These are phyloP conservation scores for Capillidium rhysosporum DNA, from an alignment of 371 early-diverging fungal genomes.

Conservation along the genomic window DNA sequence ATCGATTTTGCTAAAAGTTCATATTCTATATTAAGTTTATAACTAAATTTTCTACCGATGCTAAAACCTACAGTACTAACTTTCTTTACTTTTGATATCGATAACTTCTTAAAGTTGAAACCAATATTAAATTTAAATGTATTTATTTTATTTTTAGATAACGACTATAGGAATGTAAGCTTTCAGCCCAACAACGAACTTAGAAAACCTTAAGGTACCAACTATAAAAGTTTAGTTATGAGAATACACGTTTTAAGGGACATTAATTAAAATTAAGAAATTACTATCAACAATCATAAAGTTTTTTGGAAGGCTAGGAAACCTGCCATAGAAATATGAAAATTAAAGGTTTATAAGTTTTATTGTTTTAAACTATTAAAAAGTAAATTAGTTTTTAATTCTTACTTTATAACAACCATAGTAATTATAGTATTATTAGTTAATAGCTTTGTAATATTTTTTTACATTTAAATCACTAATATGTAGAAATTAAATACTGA, in stretches of 20 bases:
- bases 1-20: background rate
- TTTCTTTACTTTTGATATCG: no score
- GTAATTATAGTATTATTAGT: no score
- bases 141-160: conserved; percentile 9
- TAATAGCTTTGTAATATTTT: no score
- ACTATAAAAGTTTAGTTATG: conserved; percentile 6
- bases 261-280: conserved; percentile 9
- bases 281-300: conserved; percentile 10
- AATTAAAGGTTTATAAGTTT: conserved; percentile 9
- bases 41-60: background rate
- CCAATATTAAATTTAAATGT: background rate
- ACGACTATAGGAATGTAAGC: conserved; percentile 9
- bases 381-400: no score
- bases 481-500: no score
- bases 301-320: conserved; percentile 10
- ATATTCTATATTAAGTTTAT: conserved; percentile 1
- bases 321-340: no score
- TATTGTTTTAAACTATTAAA: no score
- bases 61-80: background rate
- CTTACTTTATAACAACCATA: no score
- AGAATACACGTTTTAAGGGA: conserved; percentile 7
- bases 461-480: no score
- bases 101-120: no score
- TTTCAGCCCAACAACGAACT: conserved; percentile 8
- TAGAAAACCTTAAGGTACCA: conserved; percentile 8